phyloP scores from a whole-genome alignment of 768 basidiomycete genomes.

The Tubosaeta sp. region DNA sequence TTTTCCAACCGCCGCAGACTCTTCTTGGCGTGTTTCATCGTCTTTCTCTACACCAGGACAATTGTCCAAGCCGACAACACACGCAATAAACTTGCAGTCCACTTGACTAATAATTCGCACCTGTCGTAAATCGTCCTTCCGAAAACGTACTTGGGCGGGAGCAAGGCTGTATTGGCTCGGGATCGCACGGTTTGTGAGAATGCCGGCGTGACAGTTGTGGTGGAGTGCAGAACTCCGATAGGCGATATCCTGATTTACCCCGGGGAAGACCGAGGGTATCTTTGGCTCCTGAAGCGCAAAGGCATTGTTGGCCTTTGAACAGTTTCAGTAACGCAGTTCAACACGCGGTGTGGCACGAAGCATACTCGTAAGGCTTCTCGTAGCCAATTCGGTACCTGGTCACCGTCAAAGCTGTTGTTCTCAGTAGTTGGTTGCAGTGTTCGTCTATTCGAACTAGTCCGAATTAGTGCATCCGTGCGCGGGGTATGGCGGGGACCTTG shows the following conservation, averaged over 20 bases:
- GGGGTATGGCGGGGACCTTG: slow-evolving; percentile 17
- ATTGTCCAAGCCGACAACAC: slow-evolving; percentile 41
- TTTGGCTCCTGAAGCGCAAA: slow-evolving; percentile 48
- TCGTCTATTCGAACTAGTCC: slow-evolving; percentile 10
- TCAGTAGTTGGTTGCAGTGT: not conserved
- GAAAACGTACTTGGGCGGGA: slow-evolving; percentile 37
- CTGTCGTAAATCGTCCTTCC: slow-evolving; percentile 48
- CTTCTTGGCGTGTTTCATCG: slow-evolving; percentile 13
- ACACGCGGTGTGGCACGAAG: slow-evolving; percentile 8
- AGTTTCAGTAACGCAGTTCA: slow-evolving; percentile 7
- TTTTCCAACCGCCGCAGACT: slow-evolving; percentile 14
- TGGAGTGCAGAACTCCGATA: slow-evolving; percentile 7
- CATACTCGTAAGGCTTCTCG: slow-evolving; percentile 53
- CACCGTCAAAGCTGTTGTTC: slow-evolving; percentile 10
- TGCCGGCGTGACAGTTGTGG: slow-evolving; percentile 14
- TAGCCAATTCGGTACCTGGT: slow-evolving; percentile 58
- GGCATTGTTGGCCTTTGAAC: slow-evolving; percentile 48
- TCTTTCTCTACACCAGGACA: slow-evolving; percentile 14
- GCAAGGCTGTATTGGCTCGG: slow-evolving; percentile 8
- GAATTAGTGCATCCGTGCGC: slow-evolving; percentile 5
- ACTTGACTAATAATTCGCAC: slow-evolving; percentile 77
- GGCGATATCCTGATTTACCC: slow-evolving; percentile 10
- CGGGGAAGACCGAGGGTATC: slow-evolving; percentile 37
- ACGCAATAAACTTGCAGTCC: slow-evolving; percentile 88
- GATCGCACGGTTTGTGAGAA: slow-evolving; percentile 4